Percentiles rank a stretch among this genome's conserved stretches.
These are phyloP conservation scores for Chaetomium sp. DNA, from an alignment of 2,329 filamentous ascomycete genomes.

Conservation along the genomic window DNA sequence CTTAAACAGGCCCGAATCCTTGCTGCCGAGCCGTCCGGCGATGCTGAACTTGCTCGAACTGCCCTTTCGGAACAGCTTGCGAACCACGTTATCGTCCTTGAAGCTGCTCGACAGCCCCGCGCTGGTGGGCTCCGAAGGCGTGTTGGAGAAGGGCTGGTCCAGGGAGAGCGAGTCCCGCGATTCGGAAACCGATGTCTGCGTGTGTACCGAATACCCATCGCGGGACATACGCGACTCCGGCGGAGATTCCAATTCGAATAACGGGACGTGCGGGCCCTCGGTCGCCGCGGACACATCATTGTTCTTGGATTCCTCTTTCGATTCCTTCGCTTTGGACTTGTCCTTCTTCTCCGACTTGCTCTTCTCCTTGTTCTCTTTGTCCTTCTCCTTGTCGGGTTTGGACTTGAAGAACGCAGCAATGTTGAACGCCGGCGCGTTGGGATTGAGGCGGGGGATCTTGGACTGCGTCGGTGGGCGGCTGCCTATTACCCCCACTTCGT, in stretches of 20 bases:
- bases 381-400: slow-evolving; percentile 45
- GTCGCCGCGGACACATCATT: slow-evolving; percentile 37
- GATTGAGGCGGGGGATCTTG: slow-evolving; percentile 64
- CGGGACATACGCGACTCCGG: slow-evolving; percentile 57
- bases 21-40: slow-evolving; percentile 56
- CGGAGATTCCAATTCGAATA: slow-evolving; percentile 53
- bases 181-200: slow-evolving; percentile 61
- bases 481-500: slow-evolving; percentile 73
- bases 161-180: slow-evolving; percentile 61
- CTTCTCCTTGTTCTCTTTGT: slow-evolving; percentile 43
- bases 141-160: slow-evolving; percentile 59
- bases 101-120: slow-evolving; percentile 47
- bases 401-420: slow-evolving; percentile 67
- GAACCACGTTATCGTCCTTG: slow-evolving; percentile 57
- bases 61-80: slow-evolving; percentile 65
- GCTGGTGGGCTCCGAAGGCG: slow-evolving; percentile 55
- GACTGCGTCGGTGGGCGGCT: slow-evolving; percentile 63
- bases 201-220: slow-evolving; percentile 60
- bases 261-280: slow-evolving; percentile 44
- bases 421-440: slow-evolving; percentile 79
- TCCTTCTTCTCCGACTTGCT: slow-evolving; percentile 42
- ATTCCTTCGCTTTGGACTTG: slow-evolving; percentile 44
- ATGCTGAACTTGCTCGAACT: slow-evolving; percentile 68
- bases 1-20: slow-evolving; percentile 59
- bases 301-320: slow-evolving; percentile 44